Base-by-base conservation (phyloP, 1,139 yeast species). In the Candida freyschussii region DNA sequence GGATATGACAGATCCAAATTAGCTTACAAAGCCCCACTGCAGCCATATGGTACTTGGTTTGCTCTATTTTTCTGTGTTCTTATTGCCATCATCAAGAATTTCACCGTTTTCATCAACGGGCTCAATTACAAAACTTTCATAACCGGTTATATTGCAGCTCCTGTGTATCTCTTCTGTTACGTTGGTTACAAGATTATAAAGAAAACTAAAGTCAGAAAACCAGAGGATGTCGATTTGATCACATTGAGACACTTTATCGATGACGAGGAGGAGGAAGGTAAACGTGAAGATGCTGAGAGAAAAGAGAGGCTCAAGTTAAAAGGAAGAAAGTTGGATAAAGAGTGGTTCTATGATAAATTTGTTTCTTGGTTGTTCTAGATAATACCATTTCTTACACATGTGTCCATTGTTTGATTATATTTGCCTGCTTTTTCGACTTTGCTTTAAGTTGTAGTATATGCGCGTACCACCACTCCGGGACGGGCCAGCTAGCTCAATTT, bases 191-290 rank as follows among this genome's bases (percentile, higher is more conserved):
- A 79, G 57, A 10, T 76, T 26, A 46, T 62, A 43, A 57, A 60
- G 57, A 76, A 69, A 56, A 69, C 83, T 21, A 68, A 63, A 48
- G 49, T 66, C 33, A 64, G 74, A 37, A 58, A 50, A 29, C 67
- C 83, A 13, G 59, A 59, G 27, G 83, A 79, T 44, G 79, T 75
- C 22, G 87, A 80, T 55, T 62, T 80, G 55, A 62, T 58, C 42
- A 75, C 87, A n/a, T 75, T 62, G 57, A 75, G 70, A 53, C 83
- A 75, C 43, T 74, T 74, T 27, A 66, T 79, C 48, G 87, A 79
- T 52, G 73, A 75, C 24, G 86, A 79, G 53, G 83, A 77, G 54
- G 76, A 65, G 43, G 66, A 63, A 43, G 78, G 60, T 47, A 67
- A 65, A 32, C 61, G 61, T 13, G 45, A 42, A 15, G 67, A 62